Evolutionary conservation across 1,284 basidiomycete species (phyloP), one percentile per base, ranked within the genome.

Genomic region (Rhodofomes roseus): DNA sequence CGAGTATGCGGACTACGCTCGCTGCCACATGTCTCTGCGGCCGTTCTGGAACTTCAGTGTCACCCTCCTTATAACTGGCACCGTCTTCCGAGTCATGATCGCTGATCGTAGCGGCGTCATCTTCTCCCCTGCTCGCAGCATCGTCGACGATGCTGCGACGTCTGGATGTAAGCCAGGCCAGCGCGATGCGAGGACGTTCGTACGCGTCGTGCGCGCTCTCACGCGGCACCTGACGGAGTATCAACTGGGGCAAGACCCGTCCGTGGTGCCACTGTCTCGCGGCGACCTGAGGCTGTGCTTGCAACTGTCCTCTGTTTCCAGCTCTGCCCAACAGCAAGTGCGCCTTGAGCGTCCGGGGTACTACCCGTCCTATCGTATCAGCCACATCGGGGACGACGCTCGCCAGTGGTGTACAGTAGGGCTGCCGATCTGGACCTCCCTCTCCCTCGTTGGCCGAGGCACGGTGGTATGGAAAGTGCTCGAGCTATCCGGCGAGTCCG

Each of bases 31-130:
- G 46, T 64, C 66, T 25, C 54, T 54, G 2, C 54, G 63, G 8
- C 68, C 69, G 2, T 70, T 70, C 62, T 58, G 55, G 37, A 50
- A 66, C 14, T 70, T 65, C 53, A 64, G 65, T n/a, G 44, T 70
- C 50, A 59, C 60, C 12, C 52, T 70, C 14, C 52, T 69, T 9
- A 61, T 70, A 23, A 66, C 52, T 37, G 67, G 68, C 1, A 46
- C 39, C 36, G 23, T 56, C 11, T 70, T 68, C 52, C 64, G 59
- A 22, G 65, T 66, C 11, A 59, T 25, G 11, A 62, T 65, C 20
- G 65, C 64, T 41, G 67, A 68, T 43, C 62, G 63, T 25, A 59
- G 29, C 12, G 65, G 66, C 12, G 63, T 62, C 18, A 31, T 37
- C 16, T 18, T 67, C 41, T 68, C 66, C 2, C 59, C 62, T 16